Percentiles rank a stretch among this genome's conserved stretches.
These are phyloP conservation scores for Phialocephala subalpina DNA, from an alignment of 2,329 filamentous ascomycete species.

Conservation along the genomic window DNA sequence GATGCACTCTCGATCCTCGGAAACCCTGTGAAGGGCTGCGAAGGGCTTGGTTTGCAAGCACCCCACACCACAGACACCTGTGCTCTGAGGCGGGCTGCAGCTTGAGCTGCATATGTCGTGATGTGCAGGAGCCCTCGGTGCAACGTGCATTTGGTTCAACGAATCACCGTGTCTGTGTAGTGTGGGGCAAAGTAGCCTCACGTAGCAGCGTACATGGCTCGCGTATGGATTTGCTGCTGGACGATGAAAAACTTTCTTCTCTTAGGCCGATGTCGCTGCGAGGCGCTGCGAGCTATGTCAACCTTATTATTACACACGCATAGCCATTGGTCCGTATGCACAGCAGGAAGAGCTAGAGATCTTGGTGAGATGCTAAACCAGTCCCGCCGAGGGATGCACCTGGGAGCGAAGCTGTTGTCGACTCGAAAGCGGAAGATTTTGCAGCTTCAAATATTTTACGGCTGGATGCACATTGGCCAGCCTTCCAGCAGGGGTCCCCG, in stretches of 20 bases:
- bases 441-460: constrained; percentile 26
- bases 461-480: constrained; percentile 23
- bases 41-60: constrained; percentile 22
- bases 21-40: not conserved
- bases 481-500: constrained; percentile 33
- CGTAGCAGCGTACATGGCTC: constrained; percentile 5
- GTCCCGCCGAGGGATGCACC: constrained; percentile 16
- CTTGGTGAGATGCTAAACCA: constrained; percentile 7
- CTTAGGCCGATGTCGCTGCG: constrained; percentile 31
- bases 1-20: constrained; percentile 18
- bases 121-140: constrained; percentile 30
- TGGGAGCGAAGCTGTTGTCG: constrained; percentile 13
- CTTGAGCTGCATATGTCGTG: constrained; percentile 34
- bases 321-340: not conserved
- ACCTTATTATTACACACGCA: constrained; percentile 24
- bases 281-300: constrained; percentile 19
- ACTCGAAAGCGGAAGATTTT: constrained; percentile 25
- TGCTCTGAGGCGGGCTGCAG: constrained; percentile 30
- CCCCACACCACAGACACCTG: constrained; percentile 29
- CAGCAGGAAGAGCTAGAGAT: constrained; percentile 7
- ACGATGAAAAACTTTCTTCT: constrained; percentile 23
- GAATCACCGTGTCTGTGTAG: constrained; percentile 21
- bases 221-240: not conserved
- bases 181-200: constrained; percentile 30
- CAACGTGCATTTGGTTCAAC: constrained; percentile 23